phyloP scores from a whole-genome alignment of 1,139 yeast genomes.

The Taphrina sp. region DNA sequence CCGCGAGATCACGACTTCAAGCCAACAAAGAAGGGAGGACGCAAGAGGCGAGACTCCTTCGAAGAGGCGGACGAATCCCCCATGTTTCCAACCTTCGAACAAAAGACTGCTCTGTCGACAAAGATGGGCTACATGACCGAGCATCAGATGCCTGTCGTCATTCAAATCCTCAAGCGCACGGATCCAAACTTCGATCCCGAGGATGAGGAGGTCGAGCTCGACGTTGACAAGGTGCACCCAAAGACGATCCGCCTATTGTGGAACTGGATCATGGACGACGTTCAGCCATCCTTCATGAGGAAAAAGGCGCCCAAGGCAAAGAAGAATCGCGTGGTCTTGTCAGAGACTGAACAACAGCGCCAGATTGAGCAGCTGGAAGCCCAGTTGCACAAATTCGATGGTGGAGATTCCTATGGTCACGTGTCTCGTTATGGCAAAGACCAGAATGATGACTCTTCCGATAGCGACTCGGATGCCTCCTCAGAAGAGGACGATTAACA shows the following conservation, averaged over 20 bases:
- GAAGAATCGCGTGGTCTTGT: conserved; percentile 56
- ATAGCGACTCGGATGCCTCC: conserved; percentile 21
- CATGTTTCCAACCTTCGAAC: conserved; percentile 65
- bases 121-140: conserved; percentile 73
- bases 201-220: conserved; percentile 86
- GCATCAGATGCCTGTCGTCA: conserved; percentile 76
- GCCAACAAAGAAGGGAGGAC: conserved; percentile 33
- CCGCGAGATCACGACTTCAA: conserved; percentile 34
- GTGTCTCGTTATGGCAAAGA: conserved; percentile 23
- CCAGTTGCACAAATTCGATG: conserved; percentile 35
- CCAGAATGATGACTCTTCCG: conserved; percentile 24
- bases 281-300: conserved; percentile 37
- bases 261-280: conserved; percentile 66
- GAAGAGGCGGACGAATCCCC: conserved; percentile 35
- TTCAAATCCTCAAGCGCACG: conserved; percentile 81
- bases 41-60: conserved; percentile 17
- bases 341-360: conserved; percentile 53
- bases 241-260: conserved; percentile 78
- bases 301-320: conserved; percentile 42
- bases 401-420: conserved; percentile 24
- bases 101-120: conserved; percentile 93
- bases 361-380: conserved; percentile 38
- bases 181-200: conserved; percentile 56
- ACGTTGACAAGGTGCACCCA: conserved; percentile 90
- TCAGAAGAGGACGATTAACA: conserved; percentile 27